Evolutionary conservation across 208 protist species (phyloP).

Genomic region (Leishmania martiniquensis): DNA sequence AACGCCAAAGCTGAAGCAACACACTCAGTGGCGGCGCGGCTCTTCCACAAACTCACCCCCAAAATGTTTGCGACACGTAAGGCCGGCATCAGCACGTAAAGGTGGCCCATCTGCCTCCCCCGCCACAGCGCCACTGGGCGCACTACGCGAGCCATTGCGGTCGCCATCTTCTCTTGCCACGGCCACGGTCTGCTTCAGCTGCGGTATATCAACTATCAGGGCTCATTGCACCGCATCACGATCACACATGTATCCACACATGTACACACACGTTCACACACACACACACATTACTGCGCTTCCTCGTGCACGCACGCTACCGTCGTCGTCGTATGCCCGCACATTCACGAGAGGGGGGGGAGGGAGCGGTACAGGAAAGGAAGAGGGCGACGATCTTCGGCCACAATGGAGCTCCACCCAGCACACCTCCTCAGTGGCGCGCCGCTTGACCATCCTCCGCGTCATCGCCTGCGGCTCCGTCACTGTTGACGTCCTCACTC

Average conservation of each 20-base stretch:
- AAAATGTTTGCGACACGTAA: no score
- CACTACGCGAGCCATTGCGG: background rate
- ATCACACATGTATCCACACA: background rate
- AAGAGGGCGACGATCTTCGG: background rate
- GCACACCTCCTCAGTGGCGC: background rate
- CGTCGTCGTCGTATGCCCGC: background rate
- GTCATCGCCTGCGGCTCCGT: background rate
- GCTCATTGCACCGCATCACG: background rate
- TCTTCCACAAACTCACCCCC: background rate
- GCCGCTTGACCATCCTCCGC: background rate
- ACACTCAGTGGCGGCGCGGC: background rate
- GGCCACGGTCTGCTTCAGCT: background rate
- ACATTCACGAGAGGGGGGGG: background rate
- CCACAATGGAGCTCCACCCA: background rate
- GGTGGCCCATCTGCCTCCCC: no score
- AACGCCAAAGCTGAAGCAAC: background rate
- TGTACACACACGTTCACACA: background rate
- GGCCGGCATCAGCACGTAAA: no score
- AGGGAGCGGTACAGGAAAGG: background rate
- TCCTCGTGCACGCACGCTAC: background rate
- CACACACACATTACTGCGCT: background rate
- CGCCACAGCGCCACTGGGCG: no score
- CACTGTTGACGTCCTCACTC: background rate
- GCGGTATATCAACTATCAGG: background rate
- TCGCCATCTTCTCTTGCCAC: background rate